Evolutionary conservation across 345 rosid genomes (phyloP), one percentile per base, ranked within the genome.

Genomic region (Passiflora organensis): DNA sequence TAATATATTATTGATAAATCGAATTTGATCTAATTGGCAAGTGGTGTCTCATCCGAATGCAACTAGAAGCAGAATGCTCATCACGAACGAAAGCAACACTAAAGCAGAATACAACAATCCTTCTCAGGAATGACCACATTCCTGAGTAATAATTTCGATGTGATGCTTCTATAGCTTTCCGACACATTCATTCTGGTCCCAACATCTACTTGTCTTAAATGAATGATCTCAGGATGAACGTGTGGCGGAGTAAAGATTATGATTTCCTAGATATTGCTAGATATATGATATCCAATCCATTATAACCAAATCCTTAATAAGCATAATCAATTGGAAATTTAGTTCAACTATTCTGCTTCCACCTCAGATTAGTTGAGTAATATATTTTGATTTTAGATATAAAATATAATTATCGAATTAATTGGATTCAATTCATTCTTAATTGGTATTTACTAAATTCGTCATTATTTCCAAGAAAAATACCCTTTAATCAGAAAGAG

Each of bases 211-310:
- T 42, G 32, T 32, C 17, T 57, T 32, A 32, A 48, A 48, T 49
- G 13, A 55, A 61, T 48, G 56, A 43, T 62, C 43, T 59, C 32
- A 36, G 34, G 22, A 23, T 41, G 77, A 69, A 72, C 66, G 68
- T 62, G 76, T 64, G 77, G 55, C 63, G 55, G 69, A 19, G 43
- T 62, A 32, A 28, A 28, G 34, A 8, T 28, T 28, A 28, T n/a
- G n/a, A n/a, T 21, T 24, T 56, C n/a, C 9, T 32, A 13, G 36
- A 47, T 65, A 53, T 36, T 10, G 15, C 9, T 46, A 65, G 42
- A 21, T 55, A 45, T 53, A 64, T 76, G 47, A 70, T 70, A 45
- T 42, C 23, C 53, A 17, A 10, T 75, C 60, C 68, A 71, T 71
- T 46, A 61, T 53, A 22, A 41, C 48, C 25, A 16, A 53, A 51